Percentiles rank a stretch among this genome's conserved stretches.
phyloP scores from a whole-genome alignment of 768 basidiomycete genomes.

The Lentinula edodes region DNA sequence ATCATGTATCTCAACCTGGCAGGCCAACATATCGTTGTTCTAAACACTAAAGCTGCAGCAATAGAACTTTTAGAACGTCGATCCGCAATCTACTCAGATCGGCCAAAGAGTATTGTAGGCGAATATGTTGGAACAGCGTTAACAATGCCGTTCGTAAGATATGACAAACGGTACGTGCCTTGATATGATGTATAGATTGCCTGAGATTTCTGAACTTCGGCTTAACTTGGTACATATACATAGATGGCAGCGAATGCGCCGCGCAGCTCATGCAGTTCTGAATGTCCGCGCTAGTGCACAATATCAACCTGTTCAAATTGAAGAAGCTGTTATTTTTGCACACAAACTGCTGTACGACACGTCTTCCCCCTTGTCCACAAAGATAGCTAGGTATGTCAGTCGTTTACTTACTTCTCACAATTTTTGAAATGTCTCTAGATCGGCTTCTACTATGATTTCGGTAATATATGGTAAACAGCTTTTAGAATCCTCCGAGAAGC shows the following conservation, averaged over 20 bases:
- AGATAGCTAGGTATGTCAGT: background rate
- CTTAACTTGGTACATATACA: background rate
- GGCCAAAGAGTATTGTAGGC: slow-evolving; percentile 1
- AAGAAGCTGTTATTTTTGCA: background rate
- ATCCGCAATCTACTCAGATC: background rate
- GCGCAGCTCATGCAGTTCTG: background rate
- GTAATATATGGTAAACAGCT: slow-evolving; percentile 11
- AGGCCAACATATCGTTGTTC: background rate
- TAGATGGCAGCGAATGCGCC: slow-evolving; percentile 2
- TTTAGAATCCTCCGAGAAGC: background rate
- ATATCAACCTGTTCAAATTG: background rate
- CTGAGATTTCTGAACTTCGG: too few species aligned
- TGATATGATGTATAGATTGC: too few species aligned
- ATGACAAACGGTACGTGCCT: background rate
- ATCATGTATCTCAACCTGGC: slow-evolving; percentile 1
- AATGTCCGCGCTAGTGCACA: background rate
- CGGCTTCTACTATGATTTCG: background rate
- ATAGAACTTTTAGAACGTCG: background rate
- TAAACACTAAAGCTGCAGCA: background rate
- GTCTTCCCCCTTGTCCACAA: background rate
- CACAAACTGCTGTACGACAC: background rate
- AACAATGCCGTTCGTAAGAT: background rate
- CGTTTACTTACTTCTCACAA: background rate
- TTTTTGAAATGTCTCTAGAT: background rate
- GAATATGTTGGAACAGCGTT: background rate